Evolutionary conservation across 176 grass and related monocot species (phyloP).

Genomic region (Ampelocalamus luodianensis): DNA sequence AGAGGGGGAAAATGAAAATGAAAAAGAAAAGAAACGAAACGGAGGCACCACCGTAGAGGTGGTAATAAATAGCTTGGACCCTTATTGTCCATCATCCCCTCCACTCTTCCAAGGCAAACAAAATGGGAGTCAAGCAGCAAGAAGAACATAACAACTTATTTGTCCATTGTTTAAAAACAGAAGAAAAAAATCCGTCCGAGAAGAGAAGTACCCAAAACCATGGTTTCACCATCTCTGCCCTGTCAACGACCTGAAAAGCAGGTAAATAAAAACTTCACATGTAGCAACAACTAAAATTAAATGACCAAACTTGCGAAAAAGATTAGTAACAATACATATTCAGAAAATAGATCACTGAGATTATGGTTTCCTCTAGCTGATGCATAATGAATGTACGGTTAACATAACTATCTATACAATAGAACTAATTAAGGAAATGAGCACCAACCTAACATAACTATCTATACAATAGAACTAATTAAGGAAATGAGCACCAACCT

Average conservation of each 20-base stretch:
- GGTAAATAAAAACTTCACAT: not conserved
- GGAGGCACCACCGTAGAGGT: slow-evolving; percentile 38
- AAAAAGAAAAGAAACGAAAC: not conserved
- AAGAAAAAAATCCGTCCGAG: not conserved
- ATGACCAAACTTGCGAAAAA: not conserved
- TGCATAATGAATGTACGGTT: not conserved
- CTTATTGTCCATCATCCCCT: slow-evolving; percentile 30
- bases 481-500: not conserved
- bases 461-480: not conserved
- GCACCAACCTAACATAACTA: not conserved
- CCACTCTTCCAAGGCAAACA: slow-evolving; percentile 55
- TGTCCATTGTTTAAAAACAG: slow-evolving; percentile 32
- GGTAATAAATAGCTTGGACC: slow-evolving; percentile 45
- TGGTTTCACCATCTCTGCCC: slow-evolving; percentile 55
- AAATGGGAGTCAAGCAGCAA: slow-evolving; percentile 46
- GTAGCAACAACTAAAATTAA: not conserved
- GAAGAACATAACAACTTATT: slow-evolving; percentile 53
- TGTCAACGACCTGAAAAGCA: slow-evolving; percentile 39
- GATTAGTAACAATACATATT: not conserved
- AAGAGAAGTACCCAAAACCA: slow-evolving; percentile 6
- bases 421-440: slow-evolving; percentile 16
- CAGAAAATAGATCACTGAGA: not conserved
- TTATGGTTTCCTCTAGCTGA: not conserved
- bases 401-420: not conserved
- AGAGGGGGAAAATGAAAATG: slow-evolving; percentile 27